Evolutionary conservation across 2,329 filamentous ascomycete genomes (phyloP).

Genomic region (Rhynchosporium secalis): DNA sequence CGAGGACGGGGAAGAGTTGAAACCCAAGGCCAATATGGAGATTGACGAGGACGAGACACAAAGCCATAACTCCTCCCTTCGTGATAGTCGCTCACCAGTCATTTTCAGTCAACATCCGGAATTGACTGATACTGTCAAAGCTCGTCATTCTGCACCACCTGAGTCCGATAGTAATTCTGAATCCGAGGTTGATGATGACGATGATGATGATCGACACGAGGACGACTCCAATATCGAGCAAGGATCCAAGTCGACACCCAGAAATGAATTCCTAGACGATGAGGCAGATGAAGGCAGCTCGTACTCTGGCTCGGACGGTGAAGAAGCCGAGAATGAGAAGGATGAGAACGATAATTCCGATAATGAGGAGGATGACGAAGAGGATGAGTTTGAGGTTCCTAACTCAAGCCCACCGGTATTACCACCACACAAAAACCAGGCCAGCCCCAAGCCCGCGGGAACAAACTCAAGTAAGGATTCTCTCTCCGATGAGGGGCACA

Average conservation of each 20-base stretch:
- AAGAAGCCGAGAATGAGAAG: not conserved
- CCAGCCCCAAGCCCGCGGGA: slow-evolving; percentile 9
- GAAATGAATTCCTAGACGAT: not conserved
- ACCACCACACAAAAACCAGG: slow-evolving; percentile 17
- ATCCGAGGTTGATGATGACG: slow-evolving; percentile 14
- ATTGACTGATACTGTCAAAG: slow-evolving; percentile 6
- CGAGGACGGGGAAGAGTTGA: slow-evolving; percentile 15
- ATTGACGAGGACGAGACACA: slow-evolving; percentile 26
- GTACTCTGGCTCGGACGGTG: slow-evolving; percentile 6
- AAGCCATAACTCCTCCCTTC: slow-evolving; percentile 29
- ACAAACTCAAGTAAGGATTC: slow-evolving; percentile 28
- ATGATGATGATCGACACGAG: slow-evolving; percentile 9
- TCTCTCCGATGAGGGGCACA: slow-evolving; percentile 25
- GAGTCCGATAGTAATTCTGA: slow-evolving; percentile 11
- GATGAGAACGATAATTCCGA: slow-evolving; percentile 8
- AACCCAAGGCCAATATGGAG: slow-evolving; percentile 3
- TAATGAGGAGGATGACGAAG: slow-evolving; percentile 21
- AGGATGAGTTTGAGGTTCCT: slow-evolving; percentile 18
- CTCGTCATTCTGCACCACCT: slow-evolving; percentile 7
- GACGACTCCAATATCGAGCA: not conserved
- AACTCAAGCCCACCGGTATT: slow-evolving; percentile 27
- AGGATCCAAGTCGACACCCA: not conserved
- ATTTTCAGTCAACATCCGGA: slow-evolving; percentile 29
- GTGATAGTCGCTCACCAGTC: slow-evolving; percentile 38
- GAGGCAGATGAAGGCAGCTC: slow-evolving; percentile 1